Conservation (phyloP, 2,329 filamentous ascomycete species). For the Cladosporium sphaerospermum region DNA sequence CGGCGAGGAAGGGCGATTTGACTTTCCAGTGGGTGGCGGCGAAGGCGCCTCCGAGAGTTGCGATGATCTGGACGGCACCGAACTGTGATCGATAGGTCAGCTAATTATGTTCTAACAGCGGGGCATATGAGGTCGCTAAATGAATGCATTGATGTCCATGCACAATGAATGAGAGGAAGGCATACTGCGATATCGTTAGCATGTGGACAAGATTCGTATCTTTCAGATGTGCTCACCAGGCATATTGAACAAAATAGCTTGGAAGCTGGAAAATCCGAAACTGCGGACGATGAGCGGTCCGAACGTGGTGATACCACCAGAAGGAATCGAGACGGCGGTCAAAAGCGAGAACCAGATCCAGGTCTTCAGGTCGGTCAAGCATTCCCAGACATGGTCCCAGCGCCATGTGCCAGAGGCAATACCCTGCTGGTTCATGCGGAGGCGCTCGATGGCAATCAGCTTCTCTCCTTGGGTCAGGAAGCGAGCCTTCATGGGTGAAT, state of each 20-base stretch:
- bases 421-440: conserved; percentile 38
- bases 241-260: conserved; percentile 55
- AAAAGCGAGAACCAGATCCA: conserved; percentile 49
- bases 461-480: conserved; percentile 54
- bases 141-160: too few relatives aligned
- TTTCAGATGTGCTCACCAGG: neutral
- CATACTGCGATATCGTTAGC: too few relatives aligned
- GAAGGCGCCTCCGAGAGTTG: conserved; percentile 53
- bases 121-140: too few relatives aligned
- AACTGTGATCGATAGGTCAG: conserved; percentile 38
- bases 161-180: too few relatives aligned
- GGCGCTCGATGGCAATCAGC: conserved; percentile 51
- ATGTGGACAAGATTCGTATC: too few relatives aligned
- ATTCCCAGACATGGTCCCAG: conserved; percentile 50
- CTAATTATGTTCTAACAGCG: neutral
- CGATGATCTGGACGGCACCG: conserved; percentile 54
- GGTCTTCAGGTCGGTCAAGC: conserved; percentile 52
- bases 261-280: conserved; percentile 52
- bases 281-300: conserved; percentile 53
- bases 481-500: conserved; percentile 55
- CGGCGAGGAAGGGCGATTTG: conserved; percentile 50
- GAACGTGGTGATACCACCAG: conserved; percentile 54
- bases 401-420: conserved; percentile 42
- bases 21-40: conserved; percentile 49
- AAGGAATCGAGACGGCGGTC: conserved; percentile 50